phyloP scores from a whole-genome alignment of 345 rosid species.

The Pseudoturritis turrita region DNA sequence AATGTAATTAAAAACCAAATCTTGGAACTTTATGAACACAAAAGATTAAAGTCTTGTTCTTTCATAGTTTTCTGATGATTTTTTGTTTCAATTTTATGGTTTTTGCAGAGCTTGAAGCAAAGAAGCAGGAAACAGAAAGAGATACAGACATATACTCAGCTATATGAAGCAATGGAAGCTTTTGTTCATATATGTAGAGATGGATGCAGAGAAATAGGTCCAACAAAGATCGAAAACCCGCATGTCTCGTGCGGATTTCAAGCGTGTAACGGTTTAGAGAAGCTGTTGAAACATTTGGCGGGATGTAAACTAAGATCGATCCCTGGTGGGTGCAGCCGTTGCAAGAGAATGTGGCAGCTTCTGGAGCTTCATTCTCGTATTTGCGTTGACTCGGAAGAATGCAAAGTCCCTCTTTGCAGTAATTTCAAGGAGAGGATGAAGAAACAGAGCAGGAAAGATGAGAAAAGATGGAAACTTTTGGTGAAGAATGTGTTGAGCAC shows the following conservation, averaged over 20 bases:
- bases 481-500: slow-evolving; percentile 62
- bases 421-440: slow-evolving; percentile 59
- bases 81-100: background rate
- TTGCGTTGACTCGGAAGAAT: slow-evolving; percentile 49
- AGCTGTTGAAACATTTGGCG: slow-evolving; percentile 70
- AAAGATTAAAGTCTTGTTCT: background rate
- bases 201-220: slow-evolving; percentile 87
- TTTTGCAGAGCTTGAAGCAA: slow-evolving; percentile 45
- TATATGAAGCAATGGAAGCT: slow-evolving; percentile 89
- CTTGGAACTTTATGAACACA: background rate
- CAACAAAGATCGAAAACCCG: slow-evolving; percentile 52
- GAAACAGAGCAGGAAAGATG: slow-evolving; percentile 77
- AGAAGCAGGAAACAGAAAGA: slow-evolving; percentile 53
- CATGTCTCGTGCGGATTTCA: slow-evolving; percentile 49
- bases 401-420: slow-evolving; percentile 82
- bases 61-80: background rate
- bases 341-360: slow-evolving; percentile 95
- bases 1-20: slow-evolving; percentile 36
- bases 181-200: slow-evolving; percentile 88
- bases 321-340: slow-evolving; percentile 75
- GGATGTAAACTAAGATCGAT: slow-evolving; percentile 60
- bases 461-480: slow-evolving; percentile 63
- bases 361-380: slow-evolving; percentile 79
- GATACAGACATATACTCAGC: slow-evolving; percentile 54
- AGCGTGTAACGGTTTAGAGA: slow-evolving; percentile 76